Evolutionary conservation across 108 stramenopile species (phyloP).

Genomic region (Halocafeteria seosinensis): DNA sequence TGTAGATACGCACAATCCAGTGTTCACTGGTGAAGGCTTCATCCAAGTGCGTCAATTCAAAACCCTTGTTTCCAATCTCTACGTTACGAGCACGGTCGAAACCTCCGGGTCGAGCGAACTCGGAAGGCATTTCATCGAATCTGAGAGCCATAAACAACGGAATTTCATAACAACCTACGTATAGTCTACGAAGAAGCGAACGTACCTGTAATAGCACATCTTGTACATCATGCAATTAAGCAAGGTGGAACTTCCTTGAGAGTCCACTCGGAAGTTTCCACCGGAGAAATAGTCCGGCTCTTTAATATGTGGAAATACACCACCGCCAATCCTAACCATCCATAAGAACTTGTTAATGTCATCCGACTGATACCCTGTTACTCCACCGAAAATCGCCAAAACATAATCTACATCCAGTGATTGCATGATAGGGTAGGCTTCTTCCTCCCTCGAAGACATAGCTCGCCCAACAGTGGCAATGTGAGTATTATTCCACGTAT

Average conservation of each 20-base stretch:
- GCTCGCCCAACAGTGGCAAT: conserved; percentile 85
- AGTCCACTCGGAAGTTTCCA: conserved; percentile 55
- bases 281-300: conserved; percentile 77
- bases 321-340: conserved; percentile 83
- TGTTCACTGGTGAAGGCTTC: conserved; percentile 80
- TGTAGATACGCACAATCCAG: conserved; percentile 90
- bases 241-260: conserved; percentile 72
- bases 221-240: conserved; percentile 68
- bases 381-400: conserved; percentile 75
- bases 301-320: conserved; percentile 85
- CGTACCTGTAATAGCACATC: conserved; percentile 59
- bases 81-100: conserved; percentile 29
- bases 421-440: conserved; percentile 74
- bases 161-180: conserved; percentile 49
- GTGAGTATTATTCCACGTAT: conserved; percentile 97
- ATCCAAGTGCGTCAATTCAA: conserved; percentile 37
- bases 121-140: conserved; percentile 15
- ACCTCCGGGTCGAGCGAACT: conserved; percentile 27
- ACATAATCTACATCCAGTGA: conserved; percentile 84
- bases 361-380: conserved; percentile 51
- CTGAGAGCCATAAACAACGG: too few species aligned
- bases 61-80: conserved; percentile 30
- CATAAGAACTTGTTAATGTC: conserved; percentile 89
- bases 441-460: conserved; percentile 61
- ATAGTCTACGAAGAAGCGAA: conserved; percentile 51